A percentile compares a stretch with the other conserved stretches of the same genome.
These are phyloP conservation scores for Ziziphus jujuba DNA, from an alignment of 306 rosid species.

Conservation along the genomic window DNA sequence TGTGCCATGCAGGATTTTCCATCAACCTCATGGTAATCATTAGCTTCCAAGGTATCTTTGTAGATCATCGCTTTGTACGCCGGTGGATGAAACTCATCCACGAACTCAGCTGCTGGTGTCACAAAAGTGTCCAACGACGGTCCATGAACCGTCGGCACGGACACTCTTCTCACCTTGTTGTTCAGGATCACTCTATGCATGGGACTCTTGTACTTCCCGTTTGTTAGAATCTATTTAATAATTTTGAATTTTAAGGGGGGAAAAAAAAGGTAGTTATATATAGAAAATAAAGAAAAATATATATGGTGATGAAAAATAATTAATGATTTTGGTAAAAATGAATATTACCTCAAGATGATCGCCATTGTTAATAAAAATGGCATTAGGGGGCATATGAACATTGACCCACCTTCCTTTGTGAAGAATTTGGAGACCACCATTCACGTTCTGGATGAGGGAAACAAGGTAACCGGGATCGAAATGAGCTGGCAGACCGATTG, in stretches of 20 bases:
- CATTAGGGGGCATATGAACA: constrained; percentile 35
- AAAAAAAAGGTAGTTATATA: too few species aligned
- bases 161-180: constrained; percentile 2
- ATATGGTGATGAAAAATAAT: too few species aligned
- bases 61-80: not conserved
- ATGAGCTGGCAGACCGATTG: constrained; percentile 32
- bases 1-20: too few species aligned
- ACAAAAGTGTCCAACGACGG: constrained; percentile 11
- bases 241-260: too few species aligned
- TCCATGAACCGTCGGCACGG: constrained; percentile 3
- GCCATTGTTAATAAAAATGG: constrained; percentile 44
- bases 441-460: constrained; percentile 41
- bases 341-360: constrained; percentile 50
- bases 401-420: constrained; percentile 45
- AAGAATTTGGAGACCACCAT: constrained; percentile 48
- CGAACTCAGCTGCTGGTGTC: constrained; percentile 14
- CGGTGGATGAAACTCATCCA: not conserved
- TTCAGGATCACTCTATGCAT: constrained; percentile 10
- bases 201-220: constrained; percentile 28
- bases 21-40: too few species aligned
- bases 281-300: constrained; percentile 1
- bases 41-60: constrained; percentile 3
- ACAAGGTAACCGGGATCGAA: constrained; percentile 44
- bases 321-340: too few species aligned
- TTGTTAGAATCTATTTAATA: constrained; percentile 27